Conservation (phyloP, 2,329 filamentous ascomycete genomes). For the Amauroascus niger region DNA sequence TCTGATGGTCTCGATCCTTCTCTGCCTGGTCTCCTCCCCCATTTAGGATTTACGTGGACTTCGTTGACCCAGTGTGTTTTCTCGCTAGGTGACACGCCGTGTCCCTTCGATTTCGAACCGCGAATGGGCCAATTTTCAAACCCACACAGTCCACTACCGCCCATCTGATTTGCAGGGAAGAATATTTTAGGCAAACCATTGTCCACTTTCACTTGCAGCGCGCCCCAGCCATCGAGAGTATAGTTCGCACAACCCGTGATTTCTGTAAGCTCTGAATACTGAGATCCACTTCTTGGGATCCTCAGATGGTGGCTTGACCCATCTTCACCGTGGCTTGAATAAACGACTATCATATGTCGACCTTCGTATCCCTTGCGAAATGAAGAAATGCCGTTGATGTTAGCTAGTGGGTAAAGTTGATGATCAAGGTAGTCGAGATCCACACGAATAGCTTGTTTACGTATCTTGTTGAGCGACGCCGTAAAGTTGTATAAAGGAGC, state of each 20-base stretch:
- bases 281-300: constrained; percentile 38
- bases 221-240: constrained; percentile 18
- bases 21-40: constrained; percentile 5
- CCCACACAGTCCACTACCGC: constrained; percentile 21
- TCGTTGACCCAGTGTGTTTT: not conserved
- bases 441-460: constrained; percentile 35
- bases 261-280: constrained; percentile 30
- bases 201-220: constrained; percentile 18
- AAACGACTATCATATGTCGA: constrained; percentile 31
- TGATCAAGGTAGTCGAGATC: constrained; percentile 36
- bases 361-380: constrained; percentile 33
- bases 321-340: constrained; percentile 37
- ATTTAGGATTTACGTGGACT: constrained; percentile 5
- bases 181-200: constrained; percentile 21
- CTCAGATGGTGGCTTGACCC: constrained; percentile 37
- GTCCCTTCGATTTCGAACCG: not conserved
- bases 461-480: constrained; percentile 42
- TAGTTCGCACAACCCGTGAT: constrained; percentile 28
- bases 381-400: constrained; percentile 36
- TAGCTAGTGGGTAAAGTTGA: constrained; percentile 37
- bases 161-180: constrained; percentile 19
- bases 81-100: not conserved
- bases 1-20: not conserved
- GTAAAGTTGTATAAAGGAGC: constrained; percentile 44
- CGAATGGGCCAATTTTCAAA: constrained; percentile 3